These are phyloP conservation scores for Starmera quercuum DNA, from an alignment of 805 yeast species.

Conservation along the genomic window DNA sequence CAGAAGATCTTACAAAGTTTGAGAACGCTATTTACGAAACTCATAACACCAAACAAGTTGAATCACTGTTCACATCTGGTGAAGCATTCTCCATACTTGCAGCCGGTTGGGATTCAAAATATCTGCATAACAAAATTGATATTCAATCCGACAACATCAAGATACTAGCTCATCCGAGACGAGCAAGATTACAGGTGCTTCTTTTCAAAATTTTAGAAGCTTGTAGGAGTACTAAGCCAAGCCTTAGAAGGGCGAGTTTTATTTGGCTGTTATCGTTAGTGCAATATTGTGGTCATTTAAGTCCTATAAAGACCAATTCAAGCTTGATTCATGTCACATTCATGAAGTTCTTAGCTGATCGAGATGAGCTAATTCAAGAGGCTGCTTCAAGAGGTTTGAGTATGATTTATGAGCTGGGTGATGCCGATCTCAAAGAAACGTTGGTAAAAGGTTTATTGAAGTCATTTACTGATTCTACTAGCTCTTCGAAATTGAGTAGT, in stretches of 20 bases:
- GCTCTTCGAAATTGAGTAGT: conserved; percentile 36
- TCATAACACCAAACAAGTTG: conserved; percentile 64
- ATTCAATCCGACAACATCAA: conserved; percentile 29
- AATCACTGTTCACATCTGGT: conserved; percentile 69
- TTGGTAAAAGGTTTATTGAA: conserved; percentile 64
- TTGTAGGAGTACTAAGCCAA: conserved; percentile 62
- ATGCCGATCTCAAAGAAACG: conserved; percentile 54
- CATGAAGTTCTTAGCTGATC: conserved; percentile 69
- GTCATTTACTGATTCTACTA: conserved; percentile 69
- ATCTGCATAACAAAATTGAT: conserved; percentile 46
- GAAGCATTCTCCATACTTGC: conserved; percentile 72
- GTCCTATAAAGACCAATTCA: conserved; percentile 32
- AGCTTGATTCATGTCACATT: conserved; percentile 66
- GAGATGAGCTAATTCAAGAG: conserved; percentile 87
- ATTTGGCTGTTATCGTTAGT: conserved; percentile 79
- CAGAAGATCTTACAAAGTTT: conserved; percentile 19
- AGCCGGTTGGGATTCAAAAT: conserved; percentile 67
- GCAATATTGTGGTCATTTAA: conserved; percentile 57
- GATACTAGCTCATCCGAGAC: conserved; percentile 6
- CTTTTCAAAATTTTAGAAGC: conserved; percentile 43
- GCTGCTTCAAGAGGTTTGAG: conserved; percentile 86
- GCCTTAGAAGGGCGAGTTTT: conserved; percentile 67
- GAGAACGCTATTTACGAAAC: conserved; percentile 44
- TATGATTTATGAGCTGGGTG: conserved; percentile 73
- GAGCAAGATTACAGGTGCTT: conserved; percentile 20